Percentiles rank a stretch among this genome's conserved stretches.
Evolutionary conservation across 2,329 filamentous ascomycete species (phyloP).

Genomic region (Arthrobotrys megalospora): DNA sequence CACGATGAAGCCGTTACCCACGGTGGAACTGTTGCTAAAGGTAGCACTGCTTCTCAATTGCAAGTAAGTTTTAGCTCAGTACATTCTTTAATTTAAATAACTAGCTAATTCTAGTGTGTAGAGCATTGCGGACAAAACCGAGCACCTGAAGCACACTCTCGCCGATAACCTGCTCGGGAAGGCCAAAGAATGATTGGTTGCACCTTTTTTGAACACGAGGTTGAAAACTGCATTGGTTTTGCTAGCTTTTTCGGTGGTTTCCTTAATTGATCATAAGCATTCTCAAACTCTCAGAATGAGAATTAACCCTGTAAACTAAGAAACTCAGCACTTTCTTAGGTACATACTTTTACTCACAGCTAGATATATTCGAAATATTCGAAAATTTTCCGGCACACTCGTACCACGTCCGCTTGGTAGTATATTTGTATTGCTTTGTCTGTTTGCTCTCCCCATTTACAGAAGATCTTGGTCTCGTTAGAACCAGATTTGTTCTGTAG

Average conservation of each 20-base stretch:
- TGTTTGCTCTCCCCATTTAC: too few relatives aligned
- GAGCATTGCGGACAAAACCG: slow-evolving; percentile 42
- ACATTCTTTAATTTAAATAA: background rate
- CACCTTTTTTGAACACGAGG: background rate
- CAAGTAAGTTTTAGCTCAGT: slow-evolving; percentile 3
- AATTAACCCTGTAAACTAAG: too few relatives aligned
- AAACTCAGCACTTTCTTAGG: too few relatives aligned
- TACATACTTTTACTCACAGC: too few relatives aligned
- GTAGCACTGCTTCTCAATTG: slow-evolving; percentile 34
- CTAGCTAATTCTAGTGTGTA: slow-evolving; percentile 4
- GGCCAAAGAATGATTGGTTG: slow-evolving; percentile 1
- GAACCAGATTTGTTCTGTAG: too few relatives aligned
- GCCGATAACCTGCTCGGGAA: background rate
- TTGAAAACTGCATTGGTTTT: background rate
- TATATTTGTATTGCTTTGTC: too few relatives aligned
- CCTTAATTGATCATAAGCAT: too few relatives aligned
- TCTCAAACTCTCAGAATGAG: too few relatives aligned
- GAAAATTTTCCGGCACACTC: too few relatives aligned
- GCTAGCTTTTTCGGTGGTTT: background rate
- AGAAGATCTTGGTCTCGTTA: too few relatives aligned
- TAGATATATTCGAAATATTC: too few relatives aligned
- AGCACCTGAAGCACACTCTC: slow-evolving; percentile 18
- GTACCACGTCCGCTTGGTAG: too few relatives aligned
- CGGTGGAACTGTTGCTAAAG: slow-evolving; percentile 37
- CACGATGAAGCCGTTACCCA: slow-evolving; percentile 40